Conservation (phyloP, 345 rosid genomes). For the Barbarea vulgaris region DNA sequence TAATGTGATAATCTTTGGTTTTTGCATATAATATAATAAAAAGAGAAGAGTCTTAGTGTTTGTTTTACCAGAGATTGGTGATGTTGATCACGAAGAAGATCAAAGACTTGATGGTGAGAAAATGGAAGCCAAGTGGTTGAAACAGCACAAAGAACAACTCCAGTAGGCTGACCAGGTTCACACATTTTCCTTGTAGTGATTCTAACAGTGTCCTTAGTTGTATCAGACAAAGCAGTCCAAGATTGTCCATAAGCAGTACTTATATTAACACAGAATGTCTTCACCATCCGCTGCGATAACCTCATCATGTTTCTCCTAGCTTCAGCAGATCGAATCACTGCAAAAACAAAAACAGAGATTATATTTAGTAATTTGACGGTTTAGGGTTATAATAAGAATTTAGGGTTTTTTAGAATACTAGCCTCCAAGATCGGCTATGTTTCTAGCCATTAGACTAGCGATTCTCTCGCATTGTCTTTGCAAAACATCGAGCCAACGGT, state of each 20-base stretch:
- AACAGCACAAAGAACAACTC: slow-evolving; percentile 77
- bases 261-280: slow-evolving; percentile 68
- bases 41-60: neutral
- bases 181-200: slow-evolving; percentile 72
- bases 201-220: slow-evolving; percentile 62
- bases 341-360: neutral
- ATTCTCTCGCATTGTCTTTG: slow-evolving; percentile 83
- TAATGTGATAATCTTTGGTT: neutral
- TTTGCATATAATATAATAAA: no score
- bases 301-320: slow-evolving; percentile 82
- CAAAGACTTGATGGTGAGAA: slow-evolving; percentile 71
- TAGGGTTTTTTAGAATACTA: slow-evolving; percentile 20
- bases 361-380: slow-evolving; percentile 1
- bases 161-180: slow-evolving; percentile 79
- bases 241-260: slow-evolving; percentile 69
- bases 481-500: slow-evolving; percentile 80
- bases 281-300: slow-evolving; percentile 76
- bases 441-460: slow-evolving; percentile 93
- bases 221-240: slow-evolving; percentile 82
- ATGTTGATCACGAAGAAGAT: slow-evolving; percentile 73
- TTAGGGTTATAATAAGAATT: no score
- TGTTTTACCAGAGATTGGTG: slow-evolving; percentile 82
- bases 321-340: slow-evolving; percentile 81
- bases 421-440: slow-evolving; percentile 86
- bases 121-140: slow-evolving; percentile 87